These are phyloP conservation scores for Myxozyma kluyveri DNA, from an alignment of 805 yeast genomes.

Conservation along the genomic window DNA sequence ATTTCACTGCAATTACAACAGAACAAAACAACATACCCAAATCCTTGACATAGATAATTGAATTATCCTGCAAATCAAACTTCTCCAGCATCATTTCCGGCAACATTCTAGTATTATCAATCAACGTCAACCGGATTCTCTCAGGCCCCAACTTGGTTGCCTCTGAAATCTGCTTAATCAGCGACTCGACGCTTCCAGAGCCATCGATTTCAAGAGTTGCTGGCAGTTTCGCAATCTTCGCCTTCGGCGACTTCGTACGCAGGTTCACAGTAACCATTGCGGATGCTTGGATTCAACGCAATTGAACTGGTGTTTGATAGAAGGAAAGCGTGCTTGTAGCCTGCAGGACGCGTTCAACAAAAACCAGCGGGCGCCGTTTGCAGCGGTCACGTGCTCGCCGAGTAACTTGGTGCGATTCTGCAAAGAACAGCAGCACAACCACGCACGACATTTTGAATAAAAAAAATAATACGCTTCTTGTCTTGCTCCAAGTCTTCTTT, in stretches of 20 bases:
- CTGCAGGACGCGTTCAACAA: no score
- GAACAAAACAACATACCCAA: slow-evolving; percentile 50
- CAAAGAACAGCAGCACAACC: no score
- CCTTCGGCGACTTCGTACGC: slow-evolving; percentile 33
- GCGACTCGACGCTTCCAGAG: slow-evolving; percentile 45
- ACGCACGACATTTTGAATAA: no score
- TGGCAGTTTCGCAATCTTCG: slow-evolving; percentile 32
- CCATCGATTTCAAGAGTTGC: slow-evolving; percentile 35
- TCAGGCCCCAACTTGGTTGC: slow-evolving; percentile 47
- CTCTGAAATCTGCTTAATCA: slow-evolving; percentile 46
- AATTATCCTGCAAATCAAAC: slow-evolving; percentile 27
- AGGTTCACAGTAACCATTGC: slow-evolving; percentile 23
- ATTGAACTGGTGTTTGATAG: no score
- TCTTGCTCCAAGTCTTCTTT: no score
- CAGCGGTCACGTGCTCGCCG: no score
- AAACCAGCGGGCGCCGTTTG: no score
- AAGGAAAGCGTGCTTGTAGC: no score
- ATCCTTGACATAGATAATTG: slow-evolving; percentile 69
- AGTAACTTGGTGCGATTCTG: no score
- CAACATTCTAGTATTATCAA: slow-evolving; percentile 23
- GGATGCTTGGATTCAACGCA: no score
- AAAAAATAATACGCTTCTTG: no score
- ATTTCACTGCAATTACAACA: background rate
- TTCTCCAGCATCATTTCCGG: slow-evolving; percentile 21
- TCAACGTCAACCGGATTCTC: slow-evolving; percentile 56